Evolutionary conservation across 1,284 basidiomycete species (phyloP).

Genomic region (Cutaneotrichosporon spelunceum): DNA sequence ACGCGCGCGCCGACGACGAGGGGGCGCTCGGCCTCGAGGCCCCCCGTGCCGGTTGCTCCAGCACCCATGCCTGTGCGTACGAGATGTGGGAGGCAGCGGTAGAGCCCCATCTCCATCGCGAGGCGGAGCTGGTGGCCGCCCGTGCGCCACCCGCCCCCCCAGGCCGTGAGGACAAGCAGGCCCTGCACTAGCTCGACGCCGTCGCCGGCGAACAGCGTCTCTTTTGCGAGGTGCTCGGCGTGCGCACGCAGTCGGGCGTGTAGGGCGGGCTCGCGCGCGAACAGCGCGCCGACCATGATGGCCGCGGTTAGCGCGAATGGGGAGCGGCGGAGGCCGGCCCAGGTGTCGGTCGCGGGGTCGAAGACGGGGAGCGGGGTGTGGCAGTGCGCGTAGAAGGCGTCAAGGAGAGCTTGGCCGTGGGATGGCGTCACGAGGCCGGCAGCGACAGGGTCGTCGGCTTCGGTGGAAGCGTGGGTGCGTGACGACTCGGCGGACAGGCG

Average conservation of each 20-base stretch:
- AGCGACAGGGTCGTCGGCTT: conserved; percentile 30
- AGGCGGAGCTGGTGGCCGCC: conserved; percentile 73
- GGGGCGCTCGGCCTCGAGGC: conserved; percentile 65
- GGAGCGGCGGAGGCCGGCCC: conserved; percentile 29
- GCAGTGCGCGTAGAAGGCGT: conserved; percentile 70
- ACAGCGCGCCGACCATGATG: conserved; percentile 78
- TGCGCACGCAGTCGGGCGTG: conserved; percentile 58
- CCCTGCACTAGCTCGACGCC: conserved; percentile 74
- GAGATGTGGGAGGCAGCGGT: conserved; percentile 78
- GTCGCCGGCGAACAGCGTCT: conserved; percentile 66
- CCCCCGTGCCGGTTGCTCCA: conserved; percentile 56
- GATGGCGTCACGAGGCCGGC: conserved; percentile 65
- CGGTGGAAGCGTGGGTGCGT: not conserved
- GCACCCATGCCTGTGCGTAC: conserved; percentile 65
- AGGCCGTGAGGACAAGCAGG: conserved; percentile 55
- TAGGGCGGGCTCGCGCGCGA: conserved; percentile 59
- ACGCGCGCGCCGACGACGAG: conserved; percentile 72
- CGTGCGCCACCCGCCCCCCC: conserved; percentile 40
- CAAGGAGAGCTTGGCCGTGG: conserved; percentile 73
- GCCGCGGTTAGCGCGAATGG: conserved; percentile 60
- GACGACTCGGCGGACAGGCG: not conserved
- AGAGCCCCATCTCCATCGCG: conserved; percentile 83
- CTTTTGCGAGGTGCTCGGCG: conserved; percentile 70
- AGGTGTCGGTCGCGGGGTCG: conserved; percentile 70
- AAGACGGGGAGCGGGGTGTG: conserved; percentile 81